Evolutionary conservation across 2,329 filamentous ascomycete species (phyloP).

Genomic region (Annulohypoxylon truncatum): DNA sequence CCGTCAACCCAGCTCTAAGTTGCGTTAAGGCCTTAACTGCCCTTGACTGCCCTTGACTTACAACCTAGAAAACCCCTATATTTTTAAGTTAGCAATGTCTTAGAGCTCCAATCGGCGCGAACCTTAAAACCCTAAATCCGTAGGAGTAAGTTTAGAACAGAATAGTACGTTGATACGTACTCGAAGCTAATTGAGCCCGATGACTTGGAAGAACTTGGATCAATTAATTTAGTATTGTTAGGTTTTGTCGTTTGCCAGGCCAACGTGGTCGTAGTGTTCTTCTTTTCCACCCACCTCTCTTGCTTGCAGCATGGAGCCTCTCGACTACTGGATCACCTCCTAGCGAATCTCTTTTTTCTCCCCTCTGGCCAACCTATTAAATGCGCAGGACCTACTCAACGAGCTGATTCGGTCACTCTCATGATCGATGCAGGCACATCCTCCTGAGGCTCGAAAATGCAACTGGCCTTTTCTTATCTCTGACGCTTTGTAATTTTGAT

Average conservation of each 20-base stretch:
- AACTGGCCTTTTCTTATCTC: slow-evolving; percentile 7
- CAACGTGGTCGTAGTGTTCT: not conserved
- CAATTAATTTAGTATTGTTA: slow-evolving; percentile 7
- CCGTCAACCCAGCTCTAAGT: not conserved
- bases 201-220: slow-evolving; percentile 2
- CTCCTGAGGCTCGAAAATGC: not conserved
- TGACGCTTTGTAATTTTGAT: not conserved
- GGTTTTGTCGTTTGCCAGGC: not conserved
- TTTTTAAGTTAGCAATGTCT: slow-evolving; percentile 7
- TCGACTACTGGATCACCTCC: slow-evolving; percentile 2
- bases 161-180: slow-evolving; percentile 10
- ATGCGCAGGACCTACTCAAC: slow-evolving; percentile 19
- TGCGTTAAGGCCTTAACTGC: not conserved
- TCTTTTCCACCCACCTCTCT: not conserved
- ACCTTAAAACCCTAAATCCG: slow-evolving; percentile 5
- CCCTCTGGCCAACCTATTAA: slow-evolving; percentile 19
- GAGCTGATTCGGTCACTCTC: slow-evolving; percentile 13
- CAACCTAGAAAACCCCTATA: slow-evolving; percentile 3
- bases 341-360: slow-evolving; percentile 8
- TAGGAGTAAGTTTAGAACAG: slow-evolving; percentile 7
- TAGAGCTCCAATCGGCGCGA: slow-evolving; percentile 18
- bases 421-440: slow-evolving; percentile 26
- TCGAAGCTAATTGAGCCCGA: slow-evolving; percentile 15
- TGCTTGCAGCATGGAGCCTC: slow-evolving; percentile 1
- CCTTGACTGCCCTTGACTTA: not conserved